Conservation (phyloP, 371 early-diverging fungal species). For the Racocetra persica region DNA sequence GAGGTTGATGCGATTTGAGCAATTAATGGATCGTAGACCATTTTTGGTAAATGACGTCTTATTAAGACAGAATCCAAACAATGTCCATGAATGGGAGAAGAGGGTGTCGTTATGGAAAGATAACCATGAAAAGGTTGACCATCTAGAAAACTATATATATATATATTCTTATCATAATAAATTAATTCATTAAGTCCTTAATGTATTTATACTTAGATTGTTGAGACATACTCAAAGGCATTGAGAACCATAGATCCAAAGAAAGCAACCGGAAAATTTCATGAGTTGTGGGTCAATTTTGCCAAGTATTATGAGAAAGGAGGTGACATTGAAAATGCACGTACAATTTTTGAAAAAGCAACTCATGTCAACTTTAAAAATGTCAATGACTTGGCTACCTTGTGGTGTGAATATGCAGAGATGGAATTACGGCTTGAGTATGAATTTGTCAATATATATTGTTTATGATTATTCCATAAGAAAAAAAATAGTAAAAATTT, state of each 20-base stretch:
- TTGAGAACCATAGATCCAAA: constrained; percentile 81
- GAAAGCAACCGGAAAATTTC: constrained; percentile 80
- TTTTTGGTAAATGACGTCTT: constrained; percentile 94
- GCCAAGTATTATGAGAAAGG: constrained; percentile 82
- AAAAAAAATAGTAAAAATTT: not conserved
- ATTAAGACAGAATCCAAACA: constrained; percentile 91
- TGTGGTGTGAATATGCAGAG: constrained; percentile 95
- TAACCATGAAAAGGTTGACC: constrained; percentile 58
- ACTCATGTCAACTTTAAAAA: constrained; percentile 78
- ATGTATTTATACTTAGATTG: constrained; percentile 47
- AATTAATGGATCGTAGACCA: constrained; percentile 92
- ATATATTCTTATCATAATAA: not conserved
- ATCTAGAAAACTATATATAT: not conserved
- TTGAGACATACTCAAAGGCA: constrained; percentile 83
- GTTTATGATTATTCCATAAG: not conserved
- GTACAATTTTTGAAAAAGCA: constrained; percentile 87
- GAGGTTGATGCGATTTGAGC: constrained; percentile 83
- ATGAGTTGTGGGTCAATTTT: constrained; percentile 86
- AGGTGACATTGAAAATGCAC: constrained; percentile 69
- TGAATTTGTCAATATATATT: constrained; percentile 17
- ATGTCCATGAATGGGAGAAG: constrained; percentile 91
- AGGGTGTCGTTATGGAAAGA: constrained; percentile 78
- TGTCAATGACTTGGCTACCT: constrained; percentile 86
- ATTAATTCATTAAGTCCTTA: constrained; percentile 5
- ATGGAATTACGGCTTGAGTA: constrained; percentile 84